Conservation (phyloP, 768 basidiomycete species). For the Fomitopsis serialis region DNA sequence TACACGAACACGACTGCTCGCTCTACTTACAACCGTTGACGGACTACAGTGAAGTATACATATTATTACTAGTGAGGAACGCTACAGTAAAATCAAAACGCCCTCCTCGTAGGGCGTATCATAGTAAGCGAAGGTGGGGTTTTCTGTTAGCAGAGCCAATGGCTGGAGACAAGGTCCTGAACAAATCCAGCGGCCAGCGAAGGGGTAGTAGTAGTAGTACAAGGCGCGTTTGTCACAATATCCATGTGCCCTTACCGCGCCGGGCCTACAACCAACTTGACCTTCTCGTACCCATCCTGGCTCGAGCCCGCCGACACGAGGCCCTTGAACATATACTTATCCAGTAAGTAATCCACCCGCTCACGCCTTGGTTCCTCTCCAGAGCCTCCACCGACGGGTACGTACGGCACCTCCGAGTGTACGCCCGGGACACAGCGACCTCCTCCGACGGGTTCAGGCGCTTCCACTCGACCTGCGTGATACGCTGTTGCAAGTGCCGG, state of each 20-base stretch:
- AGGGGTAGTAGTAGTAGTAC: no score
- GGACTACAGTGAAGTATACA: no score
- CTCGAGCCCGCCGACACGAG: slow-evolving; percentile 21
- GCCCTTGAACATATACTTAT: slow-evolving; percentile 31
- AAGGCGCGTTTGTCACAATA: neutral
- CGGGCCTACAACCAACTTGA: slow-evolving; percentile 17
- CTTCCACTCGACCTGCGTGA: slow-evolving; percentile 32
- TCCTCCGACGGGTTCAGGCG: slow-evolving; percentile 20
- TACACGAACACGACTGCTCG: no score
- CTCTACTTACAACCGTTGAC: no score
- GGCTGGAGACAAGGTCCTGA: no score
- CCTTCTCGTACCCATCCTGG: slow-evolving; percentile 17
- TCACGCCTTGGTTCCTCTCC: slow-evolving; percentile 34
- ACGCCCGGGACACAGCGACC: slow-evolving; percentile 29
- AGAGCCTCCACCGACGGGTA: slow-evolving; percentile 24
- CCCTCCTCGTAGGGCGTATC: no score
- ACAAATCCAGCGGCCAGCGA: no score
- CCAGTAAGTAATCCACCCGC: slow-evolving; percentile 34
- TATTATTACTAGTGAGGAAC: no score
- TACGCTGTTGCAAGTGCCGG: slow-evolving; percentile 34
- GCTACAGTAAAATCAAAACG: no score
- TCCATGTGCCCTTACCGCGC: neutral
- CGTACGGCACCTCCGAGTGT: slow-evolving; percentile 29
- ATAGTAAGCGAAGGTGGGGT: no score
- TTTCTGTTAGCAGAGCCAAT: no score